These are phyloP conservation scores for Umbelopsis ramanniana DNA, from an alignment of 192 early-diverging fungal species.

Conservation along the genomic window DNA sequence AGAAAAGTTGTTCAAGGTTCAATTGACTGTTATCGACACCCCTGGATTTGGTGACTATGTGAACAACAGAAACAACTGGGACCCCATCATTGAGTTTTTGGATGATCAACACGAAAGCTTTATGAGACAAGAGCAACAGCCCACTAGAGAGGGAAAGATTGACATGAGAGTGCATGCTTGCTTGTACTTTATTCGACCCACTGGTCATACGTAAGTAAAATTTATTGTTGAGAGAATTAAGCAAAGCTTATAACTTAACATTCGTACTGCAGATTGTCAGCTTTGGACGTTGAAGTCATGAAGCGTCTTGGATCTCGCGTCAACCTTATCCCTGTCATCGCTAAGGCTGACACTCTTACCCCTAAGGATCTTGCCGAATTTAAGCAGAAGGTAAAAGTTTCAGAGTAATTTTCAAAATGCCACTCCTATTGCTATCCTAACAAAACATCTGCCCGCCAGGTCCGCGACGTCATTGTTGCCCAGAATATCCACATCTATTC, in stretches of 20 bases:
- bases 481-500: slow-evolving; percentile 87
- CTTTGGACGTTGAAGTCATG: slow-evolving; percentile 94
- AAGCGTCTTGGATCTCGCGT: slow-evolving; percentile 88
- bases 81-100: slow-evolving; percentile 93
- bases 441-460: slow-evolving; percentile 42
- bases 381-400: slow-evolving; percentile 68
- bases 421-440: not conserved
- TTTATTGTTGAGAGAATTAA: not conserved
- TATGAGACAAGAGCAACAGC: slow-evolving; percentile 88
- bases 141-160: slow-evolving; percentile 81
- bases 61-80: slow-evolving; percentile 96
- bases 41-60: slow-evolving; percentile 98
- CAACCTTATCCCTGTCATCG: slow-evolving; percentile 93
- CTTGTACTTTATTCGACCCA: slow-evolving; percentile 96
- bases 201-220: slow-evolving; percentile 79
- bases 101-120: slow-evolving; percentile 93
- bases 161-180: slow-evolving; percentile 94
- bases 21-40: slow-evolving; percentile 94
- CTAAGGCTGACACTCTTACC: slow-evolving; percentile 91
- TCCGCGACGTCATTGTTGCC: slow-evolving; percentile 78
- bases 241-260: not conserved
- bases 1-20: slow-evolving; percentile 91
- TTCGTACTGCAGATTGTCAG: slow-evolving; percentile 53
- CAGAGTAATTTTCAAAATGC: not conserved
- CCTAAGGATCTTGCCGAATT: slow-evolving; percentile 80